These are phyloP conservation scores for Tuctoria greenei DNA, from an alignment of 176 grass and related monocot species.

Conservation along the genomic window DNA sequence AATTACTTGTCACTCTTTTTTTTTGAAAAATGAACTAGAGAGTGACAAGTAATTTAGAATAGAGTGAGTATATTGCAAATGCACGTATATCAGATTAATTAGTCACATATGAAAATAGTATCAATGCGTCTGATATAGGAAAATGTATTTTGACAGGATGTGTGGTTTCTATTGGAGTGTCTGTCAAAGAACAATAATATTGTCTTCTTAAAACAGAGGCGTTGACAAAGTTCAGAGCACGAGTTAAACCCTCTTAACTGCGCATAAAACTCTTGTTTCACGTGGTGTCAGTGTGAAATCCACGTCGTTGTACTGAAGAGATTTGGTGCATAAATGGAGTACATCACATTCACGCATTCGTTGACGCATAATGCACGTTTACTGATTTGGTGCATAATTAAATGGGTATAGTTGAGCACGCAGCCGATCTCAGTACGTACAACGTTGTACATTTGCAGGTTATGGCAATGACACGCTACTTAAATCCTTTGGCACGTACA, in stretches of 20 bases:
- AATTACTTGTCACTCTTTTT: no score
- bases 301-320: neutral
- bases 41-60: no score
- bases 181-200: neutral
- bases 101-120: no score
- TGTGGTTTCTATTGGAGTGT: neutral
- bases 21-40: no score
- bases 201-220: neutral
- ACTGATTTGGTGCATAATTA: neutral
- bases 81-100: no score
- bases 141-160: no score
- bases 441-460: neutral
- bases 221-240: neutral
- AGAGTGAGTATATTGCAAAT: no score
- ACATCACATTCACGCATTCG: neutral
- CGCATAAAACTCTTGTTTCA: neutral
- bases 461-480: neutral
- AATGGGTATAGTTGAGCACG: neutral
- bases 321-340: conserved; percentile 4
- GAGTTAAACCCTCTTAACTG: neutral
- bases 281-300: neutral
- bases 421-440: neutral
- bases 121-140: no score
- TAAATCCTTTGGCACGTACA: conserved; percentile 7
- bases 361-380: neutral